These are phyloP conservation scores for Orobanche coerulescens DNA, from an alignment of 257 asterid genomes.

Conservation along the genomic window DNA sequence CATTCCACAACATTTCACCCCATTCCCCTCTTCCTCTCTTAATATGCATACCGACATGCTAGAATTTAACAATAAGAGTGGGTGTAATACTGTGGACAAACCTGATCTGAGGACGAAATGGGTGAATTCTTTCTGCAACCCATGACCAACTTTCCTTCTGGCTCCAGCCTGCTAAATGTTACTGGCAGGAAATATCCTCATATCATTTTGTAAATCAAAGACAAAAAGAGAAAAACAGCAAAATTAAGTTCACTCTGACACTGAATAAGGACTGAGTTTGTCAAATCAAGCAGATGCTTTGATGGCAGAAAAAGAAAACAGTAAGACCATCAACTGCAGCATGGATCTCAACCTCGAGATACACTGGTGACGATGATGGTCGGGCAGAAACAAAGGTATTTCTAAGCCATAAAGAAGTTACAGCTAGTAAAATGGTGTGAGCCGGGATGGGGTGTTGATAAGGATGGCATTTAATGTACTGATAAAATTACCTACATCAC, in stretches of 20 bases:
- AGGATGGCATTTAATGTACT: conserved; percentile 17
- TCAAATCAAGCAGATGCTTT: conserved; percentile 9
- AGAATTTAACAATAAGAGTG: too few relatives aligned
- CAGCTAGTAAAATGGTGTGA: background rate
- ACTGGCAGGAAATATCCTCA: conserved; percentile 44
- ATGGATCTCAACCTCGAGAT: background rate
- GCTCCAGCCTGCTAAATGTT: conserved; percentile 88
- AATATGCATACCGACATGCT: too few relatives aligned
- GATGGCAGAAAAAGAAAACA: conserved; percentile 6
- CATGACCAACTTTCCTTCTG: conserved; percentile 91
- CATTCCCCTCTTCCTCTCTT: too few relatives aligned
- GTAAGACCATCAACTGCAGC: conserved; percentile 11
- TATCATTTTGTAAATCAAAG: conserved; percentile 25
- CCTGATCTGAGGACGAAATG: conserved; percentile 55
- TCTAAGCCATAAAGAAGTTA: conserved; percentile 18
- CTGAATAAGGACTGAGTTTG: background rate
- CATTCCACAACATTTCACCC: too few relatives aligned
- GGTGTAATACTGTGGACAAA: conserved; percentile 26
- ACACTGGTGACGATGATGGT: conserved; percentile 1
- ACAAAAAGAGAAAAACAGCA: background rate
- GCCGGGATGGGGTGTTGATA: background rate
- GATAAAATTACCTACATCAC: conserved; percentile 78
- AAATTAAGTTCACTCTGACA: conserved; percentile 2
- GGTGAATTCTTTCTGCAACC: conserved; percentile 76
- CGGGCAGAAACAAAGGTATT: background rate